Evolutionary conservation across 805 yeast species (phyloP), one percentile per base, ranked within the genome.

Genomic region (Metschnikowia corniflorae): DNA sequence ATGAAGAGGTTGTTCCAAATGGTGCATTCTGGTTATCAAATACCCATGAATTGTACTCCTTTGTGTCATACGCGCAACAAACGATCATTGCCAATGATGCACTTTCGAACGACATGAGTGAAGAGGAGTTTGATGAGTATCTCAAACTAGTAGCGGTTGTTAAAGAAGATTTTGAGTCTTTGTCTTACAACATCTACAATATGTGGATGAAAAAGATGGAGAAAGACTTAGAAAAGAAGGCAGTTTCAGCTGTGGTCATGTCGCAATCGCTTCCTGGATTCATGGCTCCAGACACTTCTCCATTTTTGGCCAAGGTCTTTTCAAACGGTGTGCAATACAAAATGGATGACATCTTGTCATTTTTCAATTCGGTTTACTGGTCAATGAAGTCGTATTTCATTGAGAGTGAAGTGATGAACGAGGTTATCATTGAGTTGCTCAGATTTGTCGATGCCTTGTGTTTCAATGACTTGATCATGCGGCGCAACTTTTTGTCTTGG

Each of bases 11-110:
- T 22, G 81, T 89, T 53, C 79, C 87, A 31, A 87, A 87, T 51
- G 97, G 96, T 49, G 95, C 97, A 0, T 93, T 89, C 70, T 93
- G 98, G 98, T 72, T 93, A 47, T 86, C 97, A 3, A 93, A 93
- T 63, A 89, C 94, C 3, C 96, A 93, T 58, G 97, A 93, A 58
- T 73, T 93, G 53, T 86, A 85, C 61, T 88, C 97, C 3, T 93
- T 93, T 70, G 95, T 91, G 41, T 79, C 89, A 12, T 85, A 87
- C 61, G 97, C 97, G 3, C 95, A 91, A 61, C 78, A 80, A 42
- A 87, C 95, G n/a, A 86, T 93, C 43, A 66, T 86, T 33, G 89
- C 86, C 30, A 87, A 86, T 55, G 95, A 85, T 55, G 73, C 81
- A 5, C 73, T 86, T 44, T 73, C 84, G 29, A 78, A 77, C 42